Conservation (phyloP, 2,329 filamentous ascomycete species). For the Ophiostoma fasciatum region DNA sequence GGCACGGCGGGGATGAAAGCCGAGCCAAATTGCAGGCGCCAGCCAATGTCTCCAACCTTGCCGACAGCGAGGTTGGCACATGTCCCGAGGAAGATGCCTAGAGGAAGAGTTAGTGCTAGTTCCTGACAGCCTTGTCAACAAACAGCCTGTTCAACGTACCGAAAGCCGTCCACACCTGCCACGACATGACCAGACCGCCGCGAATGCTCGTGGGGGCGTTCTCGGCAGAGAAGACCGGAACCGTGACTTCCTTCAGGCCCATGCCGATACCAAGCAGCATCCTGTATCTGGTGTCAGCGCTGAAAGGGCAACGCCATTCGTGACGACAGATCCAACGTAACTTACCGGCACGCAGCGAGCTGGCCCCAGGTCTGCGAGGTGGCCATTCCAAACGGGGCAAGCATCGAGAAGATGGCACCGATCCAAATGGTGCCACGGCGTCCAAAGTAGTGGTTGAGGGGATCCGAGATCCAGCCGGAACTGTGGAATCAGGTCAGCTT, state of each 20-base stretch:
- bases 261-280: slow-evolving; percentile 65
- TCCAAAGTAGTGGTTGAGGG: slow-evolving; percentile 29
- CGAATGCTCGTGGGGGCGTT: slow-evolving; percentile 54
- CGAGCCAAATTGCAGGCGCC: slow-evolving; percentile 49
- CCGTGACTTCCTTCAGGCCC: slow-evolving; percentile 50
- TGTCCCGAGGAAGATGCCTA: slow-evolving; percentile 44
- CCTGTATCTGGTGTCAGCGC: slow-evolving; percentile 18
- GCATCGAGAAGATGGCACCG: slow-evolving; percentile 56
- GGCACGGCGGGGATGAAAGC: slow-evolving; percentile 47
- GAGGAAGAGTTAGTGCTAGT: no score
- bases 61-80: slow-evolving; percentile 51
- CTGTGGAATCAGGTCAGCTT: background rate
- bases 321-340: background rate
- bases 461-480: slow-evolving; percentile 48
- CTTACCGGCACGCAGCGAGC: slow-evolving; percentile 43
- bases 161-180: slow-evolving; percentile 40
- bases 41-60: slow-evolving; percentile 40
- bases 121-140: no score
- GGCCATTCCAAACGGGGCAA: slow-evolving; percentile 52
- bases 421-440: slow-evolving; percentile 53
- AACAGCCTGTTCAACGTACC: background rate
- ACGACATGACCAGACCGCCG: slow-evolving; percentile 69
- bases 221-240: slow-evolving; percentile 65
- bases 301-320: background rate
- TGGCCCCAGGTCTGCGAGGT: slow-evolving; percentile 59